phyloP scores from a whole-genome alignment of 1,284 basidiomycete species.

The Leccinum pallidistipes region DNA sequence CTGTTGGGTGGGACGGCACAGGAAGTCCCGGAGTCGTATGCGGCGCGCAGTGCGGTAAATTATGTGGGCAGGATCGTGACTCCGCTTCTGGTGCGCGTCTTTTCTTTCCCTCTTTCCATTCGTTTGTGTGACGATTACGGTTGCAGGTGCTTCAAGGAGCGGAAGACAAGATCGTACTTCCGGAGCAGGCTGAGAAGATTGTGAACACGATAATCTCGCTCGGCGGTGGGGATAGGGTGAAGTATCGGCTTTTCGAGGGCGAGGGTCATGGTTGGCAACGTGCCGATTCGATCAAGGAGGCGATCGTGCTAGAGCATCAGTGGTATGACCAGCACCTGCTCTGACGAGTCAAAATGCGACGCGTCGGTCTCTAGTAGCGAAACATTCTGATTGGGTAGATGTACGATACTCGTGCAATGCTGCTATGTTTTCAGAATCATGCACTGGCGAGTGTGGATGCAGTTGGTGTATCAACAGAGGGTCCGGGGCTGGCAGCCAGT shows the following conservation, averaged over 20 bases:
- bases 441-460: not conserved
- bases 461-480: too few relatives aligned
- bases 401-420: not conserved
- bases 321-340: conserved; percentile 29
- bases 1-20: conserved; percentile 54
- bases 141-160: conserved; percentile 50
- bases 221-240: conserved; percentile 40
- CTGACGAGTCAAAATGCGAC: not conserved
- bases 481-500: too few relatives aligned
- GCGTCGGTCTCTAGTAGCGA: not conserved
- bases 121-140: too few relatives aligned
- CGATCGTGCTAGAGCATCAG: conserved; percentile 42
- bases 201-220: conserved; percentile 41
- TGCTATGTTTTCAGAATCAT: not conserved
- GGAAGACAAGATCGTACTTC: conserved; percentile 51
- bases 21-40: conserved; percentile 28
- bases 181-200: conserved; percentile 50
- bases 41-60: conserved; percentile 29
- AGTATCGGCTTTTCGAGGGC: conserved; percentile 49
- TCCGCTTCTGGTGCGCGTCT: conserved; percentile 25
- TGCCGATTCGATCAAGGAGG: conserved; percentile 45
- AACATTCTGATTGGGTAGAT: not conserved
- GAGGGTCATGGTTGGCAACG: conserved; percentile 57
- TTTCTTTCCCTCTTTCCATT: not conserved
- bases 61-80: conserved; percentile 24